Evolutionary conservation across 441 rosid species (phyloP), one percentile per base, ranked within the genome.

Genomic region (Lepidium campestre): DNA sequence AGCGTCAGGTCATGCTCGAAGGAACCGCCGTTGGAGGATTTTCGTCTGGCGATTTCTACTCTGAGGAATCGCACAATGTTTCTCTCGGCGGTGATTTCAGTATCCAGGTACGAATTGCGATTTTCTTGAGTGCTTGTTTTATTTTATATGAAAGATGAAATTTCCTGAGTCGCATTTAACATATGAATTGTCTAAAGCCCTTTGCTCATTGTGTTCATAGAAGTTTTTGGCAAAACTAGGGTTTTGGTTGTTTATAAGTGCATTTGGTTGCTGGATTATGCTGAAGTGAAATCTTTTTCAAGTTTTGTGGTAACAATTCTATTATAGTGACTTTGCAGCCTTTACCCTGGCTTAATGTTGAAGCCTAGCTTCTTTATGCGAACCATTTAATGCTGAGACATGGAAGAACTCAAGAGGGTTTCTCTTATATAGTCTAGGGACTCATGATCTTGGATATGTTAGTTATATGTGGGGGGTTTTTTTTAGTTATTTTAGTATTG

Each of bases 31-130:
- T 75, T 10, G 80, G 62, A 19, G 73, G 46, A 8, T 25, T 59
- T 54, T 48, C 79, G 39, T n/a, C 82, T 10, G 90, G 92, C 7
- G 96, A 83, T 77, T 93, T 88, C 65, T 83, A 81, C 62, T 65
- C 90, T 42, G 90, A 80, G 71, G 97, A 86, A 61, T 93, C 98
- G 12, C 97, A 90, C 65, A 90, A 93, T 74, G 96, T 93, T 70
- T 93, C 96, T 17, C 82, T 91, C 58, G 89, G 77, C 70, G 97
- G 97, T 55, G 96, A 93, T 78, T 93, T 91, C 71, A 90, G 99
- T 52, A 87, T 93, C 79, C 95, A 89, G 97, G 93, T 87, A 47
- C 20, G 10, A 34, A 46, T 45, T 17, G 9, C 37, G 47, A 17
- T 62, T 34, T 29, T 23, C 45, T 27, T 49, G 49, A 42, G 3